phyloP scores from a whole-genome alignment of 2,329 filamentous ascomycete genomes.

The Phialocephala sp. region DNA sequence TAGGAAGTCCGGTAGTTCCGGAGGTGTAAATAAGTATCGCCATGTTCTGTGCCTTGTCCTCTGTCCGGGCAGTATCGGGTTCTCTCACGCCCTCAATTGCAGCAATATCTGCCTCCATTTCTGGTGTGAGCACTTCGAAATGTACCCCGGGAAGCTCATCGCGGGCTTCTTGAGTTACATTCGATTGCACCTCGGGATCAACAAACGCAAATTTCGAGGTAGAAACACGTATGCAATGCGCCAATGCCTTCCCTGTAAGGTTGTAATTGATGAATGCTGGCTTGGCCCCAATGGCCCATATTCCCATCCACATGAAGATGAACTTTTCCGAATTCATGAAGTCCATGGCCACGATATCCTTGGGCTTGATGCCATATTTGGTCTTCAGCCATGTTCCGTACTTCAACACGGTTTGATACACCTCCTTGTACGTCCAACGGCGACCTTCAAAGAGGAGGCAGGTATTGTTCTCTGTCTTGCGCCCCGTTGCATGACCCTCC shows the following conservation, averaged over 20 bases:
- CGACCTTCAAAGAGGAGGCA: constrained; percentile 73
- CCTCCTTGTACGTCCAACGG: constrained; percentile 75
- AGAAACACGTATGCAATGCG: constrained; percentile 75
- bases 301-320: constrained; percentile 55
- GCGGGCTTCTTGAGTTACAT: constrained; percentile 63
- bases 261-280: constrained; percentile 93
- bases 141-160: constrained; percentile 56
- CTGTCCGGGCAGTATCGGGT: constrained; percentile 61
- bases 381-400: constrained; percentile 79
- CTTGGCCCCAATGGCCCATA: constrained; percentile 83
- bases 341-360: constrained; percentile 80
- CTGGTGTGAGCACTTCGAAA: constrained; percentile 66
- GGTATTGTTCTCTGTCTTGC: constrained; percentile 56
- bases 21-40: constrained; percentile 83
- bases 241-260: constrained; percentile 70
- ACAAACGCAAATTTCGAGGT: constrained; percentile 71
- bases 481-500: constrained; percentile 66
- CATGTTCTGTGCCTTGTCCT: constrained; percentile 59
- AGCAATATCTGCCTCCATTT: constrained; percentile 60
- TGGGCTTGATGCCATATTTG: constrained; percentile 65
- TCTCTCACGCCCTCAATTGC: constrained; percentile 59
- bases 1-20: constrained; percentile 84
- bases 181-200: constrained; percentile 63
- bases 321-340: constrained; percentile 50
- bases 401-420: constrained; percentile 72